A percentile compares a stretch with the other conserved stretches of the same genome.
Conservation (phyloP, 176 grass and related monocot genomes). For the Phragmites australis region DNA sequence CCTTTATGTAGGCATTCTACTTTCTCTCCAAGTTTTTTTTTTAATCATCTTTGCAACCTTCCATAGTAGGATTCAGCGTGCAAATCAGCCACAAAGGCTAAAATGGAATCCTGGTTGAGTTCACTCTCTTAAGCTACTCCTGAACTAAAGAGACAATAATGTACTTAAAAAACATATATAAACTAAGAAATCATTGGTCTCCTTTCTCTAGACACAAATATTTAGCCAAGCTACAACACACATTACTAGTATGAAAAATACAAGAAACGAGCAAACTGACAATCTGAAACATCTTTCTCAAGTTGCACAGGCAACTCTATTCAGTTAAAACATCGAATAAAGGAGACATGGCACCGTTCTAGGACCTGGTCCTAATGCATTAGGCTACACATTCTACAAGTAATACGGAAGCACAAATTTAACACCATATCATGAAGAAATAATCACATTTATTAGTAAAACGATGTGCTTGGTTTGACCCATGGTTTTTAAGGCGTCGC, state of each 20-base stretch:
- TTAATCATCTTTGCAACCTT: conserved; percentile 8
- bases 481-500: no score
- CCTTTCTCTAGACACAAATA: background rate
- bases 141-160: background rate
- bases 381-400: background rate
- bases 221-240: background rate
- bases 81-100: no score
- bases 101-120: no score
- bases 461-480: no score
- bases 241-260: background rate
- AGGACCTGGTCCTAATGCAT: conserved; percentile 22
- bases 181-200: background rate
- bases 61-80: background rate
- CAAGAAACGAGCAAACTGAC: conserved; percentile 9
- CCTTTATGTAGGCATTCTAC: background rate
- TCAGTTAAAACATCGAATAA: background rate
- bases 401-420: background rate
- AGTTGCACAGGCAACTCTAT: background rate
- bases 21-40: background rate
- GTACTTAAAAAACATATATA: background rate
- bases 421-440: no score
- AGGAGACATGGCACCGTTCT: background rate
- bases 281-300: background rate
- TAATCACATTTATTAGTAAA: no score
- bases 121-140: background rate